Evolutionary conservation across 148 eudicot species (phyloP), one percentile per base, ranked within the genome.

Genomic region (Chenopodium suecicum): DNA sequence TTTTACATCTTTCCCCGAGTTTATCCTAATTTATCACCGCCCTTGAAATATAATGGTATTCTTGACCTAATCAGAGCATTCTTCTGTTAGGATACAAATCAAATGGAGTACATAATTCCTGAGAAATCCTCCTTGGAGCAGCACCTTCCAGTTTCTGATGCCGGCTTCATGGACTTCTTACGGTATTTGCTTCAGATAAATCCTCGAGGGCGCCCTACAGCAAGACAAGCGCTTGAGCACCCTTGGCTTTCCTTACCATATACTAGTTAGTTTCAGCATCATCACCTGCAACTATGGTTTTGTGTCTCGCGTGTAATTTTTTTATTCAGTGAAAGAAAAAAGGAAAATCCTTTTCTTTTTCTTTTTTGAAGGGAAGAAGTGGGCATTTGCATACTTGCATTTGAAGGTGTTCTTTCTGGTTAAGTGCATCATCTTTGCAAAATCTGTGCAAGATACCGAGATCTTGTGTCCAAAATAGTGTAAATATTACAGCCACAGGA

Each of bases 221-320:
- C 98, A 23, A 87, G 84, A 69, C 90, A 97, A 81, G 99, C 99
- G 8, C 86, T 97, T 14, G 84, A 87, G 41, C 99, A 97, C 80
- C 98, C 98, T 7, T 97, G 99, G 99, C 92, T 94, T 77, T 89
- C 92, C 72, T 81, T 87, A 74, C 81, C 85, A 32, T 94, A 94
- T 74, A 44, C 17, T 70, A 72, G 76, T 34, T 84, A 84, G 22
- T 56, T 16, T 85, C 69, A 23, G 37, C 62, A 62, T 44, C 52
- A 70, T 32, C 69, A 9, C 70, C 76, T 52, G 32, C 25, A 20
- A n/a, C 47, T 1, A 32, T 19, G 32, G 22, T 64, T 73, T 72
- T 9, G 8, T 54, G 46, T 37, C 25, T 9, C 20, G 27, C 37
- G 58, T 70, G 73, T 84, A 77, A 79, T 13, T 67, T 62, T 64